phyloP scores from a whole-genome alignment of 75 land plant genomes.

The Cryptomeria japonica region DNA sequence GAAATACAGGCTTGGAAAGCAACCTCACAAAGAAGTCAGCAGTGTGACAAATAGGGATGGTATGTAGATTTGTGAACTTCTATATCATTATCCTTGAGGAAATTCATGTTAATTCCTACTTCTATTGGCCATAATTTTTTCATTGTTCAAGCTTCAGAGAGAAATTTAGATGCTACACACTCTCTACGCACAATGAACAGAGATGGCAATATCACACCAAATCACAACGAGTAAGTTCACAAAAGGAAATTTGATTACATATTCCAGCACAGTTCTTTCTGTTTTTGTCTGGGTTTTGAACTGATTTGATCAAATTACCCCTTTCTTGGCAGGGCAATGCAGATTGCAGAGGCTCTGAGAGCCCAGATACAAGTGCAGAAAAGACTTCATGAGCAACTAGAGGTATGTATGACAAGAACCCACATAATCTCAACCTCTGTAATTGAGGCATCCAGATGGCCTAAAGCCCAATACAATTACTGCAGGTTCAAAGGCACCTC shows the following conservation, averaged over 20 bases:
- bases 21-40: constrained; percentile 1
- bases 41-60: background rate
- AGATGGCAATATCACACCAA: background rate
- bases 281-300: background rate
- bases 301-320: background rate
- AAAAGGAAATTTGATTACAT: background rate
- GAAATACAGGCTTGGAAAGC: constrained; percentile 12
- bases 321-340: background rate
- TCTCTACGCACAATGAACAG: background rate
- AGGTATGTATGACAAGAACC: background rate
- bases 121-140: background rate
- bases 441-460: background rate
- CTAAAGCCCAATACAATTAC: background rate
- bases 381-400: constrained; percentile 5
- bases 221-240: background rate
- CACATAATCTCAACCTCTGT: background rate
- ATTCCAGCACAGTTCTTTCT: background rate
- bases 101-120: background rate
- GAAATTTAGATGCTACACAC: background rate
- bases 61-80: background rate
- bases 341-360: background rate
- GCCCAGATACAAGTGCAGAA: background rate
- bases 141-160: background rate
- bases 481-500: background rate
- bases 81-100: background rate